Conservation (phyloP, 2,329 filamentous ascomycete species). For the Achaetomium macrosporum region DNA sequence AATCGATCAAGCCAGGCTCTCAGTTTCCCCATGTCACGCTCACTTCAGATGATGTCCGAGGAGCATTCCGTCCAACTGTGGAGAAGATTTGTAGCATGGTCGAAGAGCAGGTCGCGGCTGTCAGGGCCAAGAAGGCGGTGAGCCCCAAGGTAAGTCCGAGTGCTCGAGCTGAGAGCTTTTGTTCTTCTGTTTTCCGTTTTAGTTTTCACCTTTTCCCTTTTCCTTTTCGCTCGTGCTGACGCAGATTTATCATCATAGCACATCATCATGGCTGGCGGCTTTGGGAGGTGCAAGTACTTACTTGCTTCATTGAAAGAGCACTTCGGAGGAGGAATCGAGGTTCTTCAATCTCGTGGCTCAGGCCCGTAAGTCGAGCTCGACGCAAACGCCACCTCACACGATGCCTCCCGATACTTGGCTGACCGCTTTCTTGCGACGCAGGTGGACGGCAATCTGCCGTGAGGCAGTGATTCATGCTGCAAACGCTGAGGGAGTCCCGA, state of each 20-base stretch:
- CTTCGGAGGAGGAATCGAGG: not conserved
- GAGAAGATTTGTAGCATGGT: conserved; percentile 23
- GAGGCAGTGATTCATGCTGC: conserved; percentile 21
- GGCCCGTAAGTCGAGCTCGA: conserved; percentile 30
- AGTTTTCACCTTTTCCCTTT: too few species aligned
- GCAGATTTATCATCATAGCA: too few species aligned
- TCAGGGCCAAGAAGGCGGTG: conserved; percentile 12
- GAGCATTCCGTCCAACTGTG: conserved; percentile 2
- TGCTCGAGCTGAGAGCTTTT: too few species aligned
- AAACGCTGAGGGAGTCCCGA: not conserved
- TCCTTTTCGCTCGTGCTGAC: too few species aligned
- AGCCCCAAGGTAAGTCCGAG: conserved; percentile 26
- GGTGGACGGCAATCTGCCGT: conserved; percentile 23
- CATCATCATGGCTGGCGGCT: conserved; percentile 36
- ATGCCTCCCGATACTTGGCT: not conserved
- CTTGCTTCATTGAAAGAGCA: conserved; percentile 14
- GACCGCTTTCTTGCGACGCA: conserved; percentile 1
- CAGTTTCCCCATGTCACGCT: conserved; percentile 5
- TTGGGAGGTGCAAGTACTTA: conserved; percentile 32
- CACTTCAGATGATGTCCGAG: not conserved
- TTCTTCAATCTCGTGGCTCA: conserved; percentile 29
- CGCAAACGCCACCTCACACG: not conserved
- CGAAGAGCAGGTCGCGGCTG: conserved; percentile 20
- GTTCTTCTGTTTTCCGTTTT: too few species aligned
- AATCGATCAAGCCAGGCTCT: not conserved